A percentile compares a stretch with the other conserved stretches of the same genome.
phyloP scores from a whole-genome alignment of 352 stramenopile genomes.

The Pythium utonaiense region DNA sequence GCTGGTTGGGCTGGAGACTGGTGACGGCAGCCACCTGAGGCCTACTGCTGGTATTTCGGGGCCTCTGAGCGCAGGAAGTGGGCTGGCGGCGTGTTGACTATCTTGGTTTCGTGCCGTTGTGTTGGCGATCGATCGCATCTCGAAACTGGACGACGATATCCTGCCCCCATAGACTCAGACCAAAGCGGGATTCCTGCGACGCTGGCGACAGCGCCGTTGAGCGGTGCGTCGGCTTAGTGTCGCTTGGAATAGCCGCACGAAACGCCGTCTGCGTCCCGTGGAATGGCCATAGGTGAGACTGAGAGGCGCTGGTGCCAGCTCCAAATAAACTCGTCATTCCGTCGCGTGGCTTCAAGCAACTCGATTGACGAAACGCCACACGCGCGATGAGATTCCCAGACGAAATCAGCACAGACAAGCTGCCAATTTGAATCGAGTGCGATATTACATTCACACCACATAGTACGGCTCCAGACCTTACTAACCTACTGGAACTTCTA shows the following conservation, averaged over 20 bases:
- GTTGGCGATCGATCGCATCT: background rate
- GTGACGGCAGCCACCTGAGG: no score
- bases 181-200: no score
- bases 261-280: background rate
- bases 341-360: background rate
- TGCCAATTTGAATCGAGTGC: no score
- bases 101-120: background rate
- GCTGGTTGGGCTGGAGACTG: no score
- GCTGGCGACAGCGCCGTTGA: background rate
- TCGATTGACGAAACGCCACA: constrained; percentile 6
- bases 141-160: background rate
- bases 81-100: background rate
- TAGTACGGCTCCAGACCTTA: background rate
- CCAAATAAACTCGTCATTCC: constrained; percentile 2
- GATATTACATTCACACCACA: no score
- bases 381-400: background rate
- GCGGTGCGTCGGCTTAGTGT: background rate
- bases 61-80: no score
- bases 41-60: no score
- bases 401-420: no score
- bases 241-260: background rate
- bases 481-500: background rate
- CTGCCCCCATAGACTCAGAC: background rate
- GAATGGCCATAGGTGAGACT: constrained; percentile 13
- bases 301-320: background rate